Base-by-base conservation (phyloP, 2,329 filamentous ascomycete genomes). In the Ceratocystis papillata region DNA sequence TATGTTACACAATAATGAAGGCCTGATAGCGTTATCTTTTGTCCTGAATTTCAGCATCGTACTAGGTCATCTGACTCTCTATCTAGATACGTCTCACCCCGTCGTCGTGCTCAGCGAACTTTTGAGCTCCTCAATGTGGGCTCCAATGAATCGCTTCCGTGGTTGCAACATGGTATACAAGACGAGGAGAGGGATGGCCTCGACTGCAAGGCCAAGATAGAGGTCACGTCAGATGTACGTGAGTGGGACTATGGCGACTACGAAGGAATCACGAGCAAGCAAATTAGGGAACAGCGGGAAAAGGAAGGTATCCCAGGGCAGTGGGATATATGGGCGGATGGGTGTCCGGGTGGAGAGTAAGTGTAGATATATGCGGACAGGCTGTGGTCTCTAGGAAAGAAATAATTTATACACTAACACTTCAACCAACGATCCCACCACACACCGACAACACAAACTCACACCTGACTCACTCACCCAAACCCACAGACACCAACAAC, bases 321-420 rank as follows among this genome's bases (percentile, higher is more conserved):
- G 28, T 95, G 90, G 90, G 88, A 94, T 76, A 95, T 96, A 69
- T 96, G 90, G 90, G 79, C 78, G n/a, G 90, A 95, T 73, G 90
- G 90, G 0, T 96, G 90, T 75, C 87, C 87, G 1, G 88, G 86
- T 2, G 91, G 91, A 74, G 90, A 96, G 87, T 89, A 76, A 75
- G 84, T 80, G n/a, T 20, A 22, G 48, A 53, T 5, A 3, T 30
- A 30, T 15, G 17, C 12, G 12, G 37, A 30, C 53, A 55, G 50
- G 12, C 3, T 44, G 5, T 33, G 30, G 8, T 17, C 44, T 30
- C 12, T 17, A 5, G 20, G 37, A 41, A 41, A 41, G 1, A 41
- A 41, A 3, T 12, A 41, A 41, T 37, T 28, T 48, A 22, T 8
- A n/a, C 45, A 62, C 60, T 63, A 30, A 15, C 61, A n/a, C n/a